A percentile compares a stretch with the other conserved stretches of the same genome.
These are phyloP conservation scores for Plasmopara viticola DNA, from an alignment of 352 stramenopile species.

Conservation along the genomic window DNA sequence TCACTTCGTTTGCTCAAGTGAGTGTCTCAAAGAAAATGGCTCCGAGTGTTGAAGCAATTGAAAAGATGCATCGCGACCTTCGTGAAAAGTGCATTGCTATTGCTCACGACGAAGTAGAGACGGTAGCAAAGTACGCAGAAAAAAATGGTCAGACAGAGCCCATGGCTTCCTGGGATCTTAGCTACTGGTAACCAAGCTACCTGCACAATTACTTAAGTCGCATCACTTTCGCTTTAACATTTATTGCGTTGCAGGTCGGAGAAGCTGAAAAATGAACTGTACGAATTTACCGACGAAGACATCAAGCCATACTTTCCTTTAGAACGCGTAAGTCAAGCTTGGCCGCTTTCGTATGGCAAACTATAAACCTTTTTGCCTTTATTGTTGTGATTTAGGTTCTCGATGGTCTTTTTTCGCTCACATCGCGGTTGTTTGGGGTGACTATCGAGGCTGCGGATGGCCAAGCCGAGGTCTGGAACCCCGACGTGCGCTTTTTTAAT, in stretches of 20 bases:
- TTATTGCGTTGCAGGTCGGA: constrained; percentile 62
- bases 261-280: constrained; percentile 92
- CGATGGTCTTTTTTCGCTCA: constrained; percentile 94
- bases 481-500: constrained; percentile 96
- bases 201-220: neutral
- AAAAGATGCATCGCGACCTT: constrained; percentile 91
- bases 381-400: constrained; percentile 39
- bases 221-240: neutral
- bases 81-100: constrained; percentile 89
- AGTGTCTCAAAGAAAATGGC: constrained; percentile 97
- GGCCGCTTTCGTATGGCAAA: neutral
- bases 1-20: constrained; percentile 89
- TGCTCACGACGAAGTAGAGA: constrained; percentile 87
- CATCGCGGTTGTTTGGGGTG: constrained; percentile 92
- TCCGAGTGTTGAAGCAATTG: constrained; percentile 82
- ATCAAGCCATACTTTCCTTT: constrained; percentile 97
- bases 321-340: constrained; percentile 57
- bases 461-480: constrained; percentile 85
- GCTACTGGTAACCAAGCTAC: constrained; percentile 77
- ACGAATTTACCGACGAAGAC: constrained; percentile 94
- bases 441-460: constrained; percentile 83
- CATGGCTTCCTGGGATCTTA: constrained; percentile 92
- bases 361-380: neutral
- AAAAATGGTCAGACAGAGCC: constrained; percentile 61
- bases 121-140: constrained; percentile 84